These are phyloP conservation scores for Tricholoma bakamatsutake DNA, from an alignment of 768 basidiomycete species.

Conservation along the genomic window DNA sequence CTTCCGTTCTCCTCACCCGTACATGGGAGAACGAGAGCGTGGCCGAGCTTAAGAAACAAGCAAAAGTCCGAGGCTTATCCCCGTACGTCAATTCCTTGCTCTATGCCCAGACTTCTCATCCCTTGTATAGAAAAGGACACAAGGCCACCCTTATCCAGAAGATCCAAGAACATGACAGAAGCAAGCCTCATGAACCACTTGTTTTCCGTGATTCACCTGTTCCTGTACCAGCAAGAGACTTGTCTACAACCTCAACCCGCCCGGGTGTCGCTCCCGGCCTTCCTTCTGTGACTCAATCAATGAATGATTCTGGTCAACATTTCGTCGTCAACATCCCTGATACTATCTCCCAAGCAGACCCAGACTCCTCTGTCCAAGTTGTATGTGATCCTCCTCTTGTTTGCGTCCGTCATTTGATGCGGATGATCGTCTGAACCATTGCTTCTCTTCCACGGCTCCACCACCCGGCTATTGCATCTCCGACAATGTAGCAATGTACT, in stretches of 20 bases:
- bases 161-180: slow-evolving; percentile 45
- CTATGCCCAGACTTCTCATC: slow-evolving; percentile 1
- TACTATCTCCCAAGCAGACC: slow-evolving; percentile 35
- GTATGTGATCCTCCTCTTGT: slow-evolving; percentile 36
- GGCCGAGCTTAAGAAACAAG: slow-evolving; percentile 45
- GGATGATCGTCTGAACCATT: neutral
- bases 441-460: neutral
- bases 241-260: slow-evolving; percentile 18
- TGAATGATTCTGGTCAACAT: slow-evolving; percentile 18
- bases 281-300: slow-evolving; percentile 29
- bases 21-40: slow-evolving; percentile 51
- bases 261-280: slow-evolving; percentile 35
- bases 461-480: neutral
- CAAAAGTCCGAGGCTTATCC: slow-evolving; percentile 50
- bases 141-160: slow-evolving; percentile 52
- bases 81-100: slow-evolving; percentile 35
- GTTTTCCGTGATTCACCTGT: slow-evolving; percentile 16
- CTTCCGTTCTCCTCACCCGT: slow-evolving; percentile 50
- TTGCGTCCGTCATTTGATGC: neutral
- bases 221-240: slow-evolving; percentile 21
- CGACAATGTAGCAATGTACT: neutral
- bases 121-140: slow-evolving; percentile 43
- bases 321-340: slow-evolving; percentile 56
- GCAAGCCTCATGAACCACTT: slow-evolving; percentile 15
- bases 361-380: slow-evolving; percentile 45